These are phyloP conservation scores for Sclerotinia glacialis DNA, from an alignment of 2,329 filamentous ascomycete species.

Conservation along the genomic window DNA sequence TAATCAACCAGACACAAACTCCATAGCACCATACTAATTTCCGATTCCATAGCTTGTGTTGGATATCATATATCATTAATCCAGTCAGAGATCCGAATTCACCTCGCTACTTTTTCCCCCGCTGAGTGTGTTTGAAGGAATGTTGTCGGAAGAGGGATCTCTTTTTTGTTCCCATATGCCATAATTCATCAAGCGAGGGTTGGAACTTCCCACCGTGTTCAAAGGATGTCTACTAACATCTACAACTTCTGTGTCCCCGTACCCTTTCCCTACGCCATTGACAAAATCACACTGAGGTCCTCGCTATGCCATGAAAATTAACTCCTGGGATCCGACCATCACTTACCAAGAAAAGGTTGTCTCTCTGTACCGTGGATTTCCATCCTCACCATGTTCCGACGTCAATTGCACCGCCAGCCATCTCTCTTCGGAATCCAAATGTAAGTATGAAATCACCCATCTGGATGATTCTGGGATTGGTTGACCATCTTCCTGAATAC, in stretches of 20 bases:
- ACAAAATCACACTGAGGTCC: constrained; percentile 2
- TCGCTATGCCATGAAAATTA: constrained; percentile 6
- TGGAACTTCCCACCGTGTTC: background rate
- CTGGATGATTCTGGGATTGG: constrained; percentile 34
- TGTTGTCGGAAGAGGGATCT: background rate
- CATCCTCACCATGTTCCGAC: constrained; percentile 31
- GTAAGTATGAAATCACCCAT: constrained; percentile 36
- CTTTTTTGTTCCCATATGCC: background rate
- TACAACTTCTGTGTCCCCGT: background rate
- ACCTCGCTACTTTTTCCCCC: background rate
- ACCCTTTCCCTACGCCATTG: constrained; percentile 10
- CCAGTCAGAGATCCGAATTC: background rate
- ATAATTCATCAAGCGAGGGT: background rate
- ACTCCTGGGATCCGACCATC: constrained; percentile 1
- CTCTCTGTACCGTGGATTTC: constrained; percentile 34
- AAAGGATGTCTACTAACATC: constrained; percentile 5
- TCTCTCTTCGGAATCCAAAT: constrained; percentile 37
- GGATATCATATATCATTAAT: constrained; percentile 13
- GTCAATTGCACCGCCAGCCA: constrained; percentile 38
- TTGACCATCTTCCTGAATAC: constrained; percentile 33
- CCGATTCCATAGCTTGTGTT: background rate
- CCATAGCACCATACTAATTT: constrained; percentile 4
- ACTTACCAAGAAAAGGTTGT: constrained; percentile 39
- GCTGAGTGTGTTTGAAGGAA: background rate
- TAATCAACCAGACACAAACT: background rate